Base-by-base conservation (phyloP, 257 asterid species). In the Ligustrum vulgare region DNA sequence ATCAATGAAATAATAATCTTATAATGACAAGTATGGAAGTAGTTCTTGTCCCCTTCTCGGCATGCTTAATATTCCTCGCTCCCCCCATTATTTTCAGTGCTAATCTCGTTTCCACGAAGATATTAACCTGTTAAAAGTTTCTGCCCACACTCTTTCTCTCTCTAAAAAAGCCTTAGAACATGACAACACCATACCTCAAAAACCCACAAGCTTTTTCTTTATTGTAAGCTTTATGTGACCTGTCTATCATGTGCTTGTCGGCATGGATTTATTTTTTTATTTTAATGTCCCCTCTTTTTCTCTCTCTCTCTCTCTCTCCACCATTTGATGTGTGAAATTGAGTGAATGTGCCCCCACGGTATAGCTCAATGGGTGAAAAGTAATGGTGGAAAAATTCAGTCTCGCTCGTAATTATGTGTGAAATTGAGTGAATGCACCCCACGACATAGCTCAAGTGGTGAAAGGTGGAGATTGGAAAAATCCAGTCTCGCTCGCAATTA, bases 181-280 rank as follows among this genome's bases (percentile, higher is more conserved):
- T 79, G 87, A 79, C 90, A 81, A 83, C 68, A 51, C 72, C 10
- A 79, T 69, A 8, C 72, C 70, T 75, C 82, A 77, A 81, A 71
- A 70, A 64, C 71, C 34, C 63, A 71, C 51, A 82, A 82, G 82
- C 86, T 77, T 78, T 78, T 80, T 72, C 62, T 71, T 36, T 78
- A 71, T 49, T 78, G 32, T 77, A 84, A 34, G 75, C 84, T 67
- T 68, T 65, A 66, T 77, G 79, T 85, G 86, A 84, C 84, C 85
- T 89, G 92, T 83, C 90, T 67, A 66, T 84, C 94, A 89, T 81
- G 95, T 87, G 87, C 82, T 74, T 72, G 56, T 70, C 51, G 32
- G 18, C 33, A 68, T 35, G 3, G 34, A 70, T 70, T 4, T 22
- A 25, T 20, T 12, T 45, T 9, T 45, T 5, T 18, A n/a, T 11